phyloP scores from a whole-genome alignment of 176 grass and related monocot genomes.

The Oryza glumipatula region DNA sequence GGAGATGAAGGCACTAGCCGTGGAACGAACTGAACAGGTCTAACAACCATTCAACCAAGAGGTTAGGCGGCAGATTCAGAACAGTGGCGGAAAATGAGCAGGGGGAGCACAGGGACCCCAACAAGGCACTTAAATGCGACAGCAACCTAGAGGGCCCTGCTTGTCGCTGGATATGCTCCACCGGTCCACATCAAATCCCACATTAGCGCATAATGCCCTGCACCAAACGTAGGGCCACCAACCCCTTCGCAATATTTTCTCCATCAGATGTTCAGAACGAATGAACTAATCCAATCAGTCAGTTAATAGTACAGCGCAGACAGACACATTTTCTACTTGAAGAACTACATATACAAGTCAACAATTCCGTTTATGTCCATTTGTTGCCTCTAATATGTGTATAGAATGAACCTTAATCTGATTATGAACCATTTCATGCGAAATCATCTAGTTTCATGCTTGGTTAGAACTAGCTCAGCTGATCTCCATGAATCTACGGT shows the following conservation, averaged over 20 bases:
- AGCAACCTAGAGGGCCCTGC: conserved; percentile 51
- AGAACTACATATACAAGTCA: background rate
- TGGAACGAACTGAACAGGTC: no score
- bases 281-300: conserved; percentile 9
- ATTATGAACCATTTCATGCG: background rate
- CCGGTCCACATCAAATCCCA: conserved; percentile 83
- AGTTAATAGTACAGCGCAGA: background rate
- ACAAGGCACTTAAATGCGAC: conserved; percentile 60
- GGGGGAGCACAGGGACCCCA: conserved; percentile 45
- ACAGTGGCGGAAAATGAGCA: background rate
- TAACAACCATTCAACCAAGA: background rate
- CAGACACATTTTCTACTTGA: background rate
- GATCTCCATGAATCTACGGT: background rate
- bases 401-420: background rate
- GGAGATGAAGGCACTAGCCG: no score
- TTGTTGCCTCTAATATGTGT: background rate
- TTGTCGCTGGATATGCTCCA: conserved; percentile 76
- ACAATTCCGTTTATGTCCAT: background rate
- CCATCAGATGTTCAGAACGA: background rate
- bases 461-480: background rate
- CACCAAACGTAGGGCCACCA: conserved; percentile 42
- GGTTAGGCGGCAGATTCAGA: background rate
- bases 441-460: background rate
- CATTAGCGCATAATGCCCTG: conserved; percentile 57
- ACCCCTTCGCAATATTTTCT: background rate